A percentile compares a stretch with the other conserved stretches of the same genome.
Conservation (phyloP, 306 rosid species). For the Vachellia collinsii region DNA sequence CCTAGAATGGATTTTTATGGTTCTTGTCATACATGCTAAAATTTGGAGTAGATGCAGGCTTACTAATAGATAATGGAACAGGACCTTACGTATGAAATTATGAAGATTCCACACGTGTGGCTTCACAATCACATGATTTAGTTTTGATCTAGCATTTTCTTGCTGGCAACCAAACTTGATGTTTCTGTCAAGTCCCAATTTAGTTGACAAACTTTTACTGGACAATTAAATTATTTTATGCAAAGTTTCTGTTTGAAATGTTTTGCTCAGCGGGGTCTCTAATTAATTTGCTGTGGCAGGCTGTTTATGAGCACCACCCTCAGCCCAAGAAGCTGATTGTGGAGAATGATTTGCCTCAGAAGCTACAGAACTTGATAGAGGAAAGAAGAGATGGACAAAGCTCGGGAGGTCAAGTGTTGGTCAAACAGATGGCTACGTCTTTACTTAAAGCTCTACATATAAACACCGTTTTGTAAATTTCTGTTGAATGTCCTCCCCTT, state of each 20-base stretch:
- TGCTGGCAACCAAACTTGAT: neutral
- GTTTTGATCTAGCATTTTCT: neutral
- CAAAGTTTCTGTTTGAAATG: constrained; percentile 12
- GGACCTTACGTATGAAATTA: neutral
- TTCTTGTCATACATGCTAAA: constrained; percentile 21
- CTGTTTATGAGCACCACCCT: constrained; percentile 98
- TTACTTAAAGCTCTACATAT: constrained; percentile 95
- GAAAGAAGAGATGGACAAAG: constrained; percentile 95
- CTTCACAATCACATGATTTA: constrained; percentile 1
- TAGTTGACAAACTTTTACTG: constrained; percentile 1
- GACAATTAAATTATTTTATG: neutral
- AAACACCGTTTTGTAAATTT: constrained; percentile 86
- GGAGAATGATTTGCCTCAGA: constrained; percentile 94
- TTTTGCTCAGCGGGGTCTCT: constrained; percentile 10
- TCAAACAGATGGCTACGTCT: constrained; percentile 98
- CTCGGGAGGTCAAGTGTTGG: constrained; percentile 87
- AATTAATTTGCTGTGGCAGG: constrained; percentile 51
- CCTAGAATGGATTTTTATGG: constrained; percentile 22
- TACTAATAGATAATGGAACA: neutral
- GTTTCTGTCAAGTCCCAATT: constrained; percentile 3
- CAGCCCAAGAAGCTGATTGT: constrained; percentile 98
- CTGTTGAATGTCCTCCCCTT: constrained; percentile 29
- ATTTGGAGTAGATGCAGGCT: constrained; percentile 30
- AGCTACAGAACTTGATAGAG: constrained; percentile 91
- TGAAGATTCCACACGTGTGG: neutral